phyloP scores from a whole-genome alignment of 169 alveolate species.

The Eimeria necatrix region DNA sequence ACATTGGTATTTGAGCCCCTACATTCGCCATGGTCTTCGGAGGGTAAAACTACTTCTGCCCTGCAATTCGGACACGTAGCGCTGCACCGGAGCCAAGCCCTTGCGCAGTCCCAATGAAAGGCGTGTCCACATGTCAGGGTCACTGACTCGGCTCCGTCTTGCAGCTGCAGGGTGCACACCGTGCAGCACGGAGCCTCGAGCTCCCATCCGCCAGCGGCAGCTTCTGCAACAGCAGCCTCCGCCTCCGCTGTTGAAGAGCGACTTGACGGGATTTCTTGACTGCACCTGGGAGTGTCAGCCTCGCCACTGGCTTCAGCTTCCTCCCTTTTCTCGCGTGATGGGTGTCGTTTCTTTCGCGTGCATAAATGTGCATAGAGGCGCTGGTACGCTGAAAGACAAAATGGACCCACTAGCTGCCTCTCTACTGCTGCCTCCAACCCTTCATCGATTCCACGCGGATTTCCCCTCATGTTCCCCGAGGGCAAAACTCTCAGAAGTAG shows the following conservation, averaged over 20 bases:
- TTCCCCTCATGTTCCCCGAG: slow-evolving; percentile 49
- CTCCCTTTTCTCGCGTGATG: not conserved
- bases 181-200: slow-evolving; percentile 84
- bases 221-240: slow-evolving; percentile 24
- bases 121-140: slow-evolving; percentile 86
- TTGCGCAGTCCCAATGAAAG: slow-evolving; percentile 85
- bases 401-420: slow-evolving; percentile 73
- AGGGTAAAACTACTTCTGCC: slow-evolving; percentile 68
- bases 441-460: slow-evolving; percentile 73
- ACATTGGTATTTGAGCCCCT: not conserved
- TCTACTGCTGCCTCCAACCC: slow-evolving; percentile 63
- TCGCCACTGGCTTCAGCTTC: not conserved
- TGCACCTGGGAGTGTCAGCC: not conserved
- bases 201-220: slow-evolving; percentile 43
- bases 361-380: slow-evolving; percentile 65
- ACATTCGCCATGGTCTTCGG: slow-evolving; percentile 8
- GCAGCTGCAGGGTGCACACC: slow-evolving; percentile 83
- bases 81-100: slow-evolving; percentile 83
- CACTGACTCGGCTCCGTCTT: slow-evolving; percentile 35
- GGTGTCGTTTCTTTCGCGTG: slow-evolving; percentile 29
- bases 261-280: not conserved
- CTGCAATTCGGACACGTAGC: slow-evolving; percentile 88
- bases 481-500: slow-evolving; percentile 78
- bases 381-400: slow-evolving; percentile 40
- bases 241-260: not conserved